Base-by-base conservation (phyloP, 495 filamentous ascomycete genomes). In the Penicillium psychrofluorescens region DNA sequence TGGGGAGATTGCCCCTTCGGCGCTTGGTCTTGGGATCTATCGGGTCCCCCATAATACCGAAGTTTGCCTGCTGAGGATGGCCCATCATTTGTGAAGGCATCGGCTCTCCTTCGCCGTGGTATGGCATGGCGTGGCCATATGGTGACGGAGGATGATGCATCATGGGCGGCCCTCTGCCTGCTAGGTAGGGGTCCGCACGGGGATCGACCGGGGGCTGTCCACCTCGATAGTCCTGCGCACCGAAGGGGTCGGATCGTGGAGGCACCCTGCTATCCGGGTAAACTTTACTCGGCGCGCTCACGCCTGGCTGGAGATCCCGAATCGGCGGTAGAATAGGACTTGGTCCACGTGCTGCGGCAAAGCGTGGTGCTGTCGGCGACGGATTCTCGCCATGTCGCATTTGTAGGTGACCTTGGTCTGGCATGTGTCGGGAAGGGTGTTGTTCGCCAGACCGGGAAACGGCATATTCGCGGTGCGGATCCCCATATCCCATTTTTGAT, bases 1-100 rank as follows among this genome's bases (percentile, higher is more conserved):
- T 94, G 13, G 89, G 89, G 11, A 95, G 66, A 51, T 95, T 95
- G 3, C 89, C 89, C 35, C 89, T 80, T 40, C 88, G 68, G 37
- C 78, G 75, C 61, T 79, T 86, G 28, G 64, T 67, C 53, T 65
- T 66, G 4, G 70, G 54, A 43, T 75, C 69, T 39, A 59, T 58
- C 16, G 63, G 44, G 41, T 74, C 72, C 0, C 69, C 67, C 44
- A 75, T 54, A 14, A 71, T 59, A 14, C 69, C 65, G 45, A 73
- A 74, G 40, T 68, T 72, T 12, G 68, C 66, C 38, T 65, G 61
- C 16, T 57, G 63, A 4, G 56, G 54, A 28, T 64, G 66, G 1
- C 44, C 50, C 46, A 64, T 50, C 31, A 54, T 44, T 11, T 54
- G 59, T 14, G 59, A 51, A 13, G 66, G 61, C 6, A 54, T 39